These are phyloP conservation scores for Juncus effusus DNA, from an alignment of 176 grass and related monocot genomes.

Conservation along the genomic window DNA sequence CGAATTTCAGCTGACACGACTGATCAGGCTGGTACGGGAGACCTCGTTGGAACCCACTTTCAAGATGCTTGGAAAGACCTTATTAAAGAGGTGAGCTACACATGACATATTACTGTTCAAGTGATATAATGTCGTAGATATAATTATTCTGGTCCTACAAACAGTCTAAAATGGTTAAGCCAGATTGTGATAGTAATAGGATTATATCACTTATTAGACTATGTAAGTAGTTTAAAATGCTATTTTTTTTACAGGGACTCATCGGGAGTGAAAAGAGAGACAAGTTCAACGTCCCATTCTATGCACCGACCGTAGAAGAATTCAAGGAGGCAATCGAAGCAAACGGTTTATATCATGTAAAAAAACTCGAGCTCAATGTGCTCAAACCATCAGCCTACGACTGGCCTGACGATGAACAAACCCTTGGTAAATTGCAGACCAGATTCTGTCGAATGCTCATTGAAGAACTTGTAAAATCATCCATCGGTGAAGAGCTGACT, in stretches of 20 bases:
- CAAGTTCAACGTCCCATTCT: constrained; percentile 33
- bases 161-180: not conserved
- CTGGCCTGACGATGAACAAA: constrained; percentile 6
- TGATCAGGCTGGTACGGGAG: constrained; percentile 3
- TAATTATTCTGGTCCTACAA: not conserved
- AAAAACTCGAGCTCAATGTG: constrained; percentile 21
- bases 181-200: too few relatives aligned
- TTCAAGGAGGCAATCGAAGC: constrained; percentile 16
- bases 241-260: constrained; percentile 19
- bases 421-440: constrained; percentile 21
- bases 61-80: constrained; percentile 38
- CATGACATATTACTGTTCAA: not conserved
- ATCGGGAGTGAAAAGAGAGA: constrained; percentile 19
- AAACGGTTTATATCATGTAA: constrained; percentile 15
- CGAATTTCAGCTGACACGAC: not conserved
- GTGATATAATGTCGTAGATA: not conserved
- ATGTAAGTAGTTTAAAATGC: not conserved
- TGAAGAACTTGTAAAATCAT: constrained; percentile 11
- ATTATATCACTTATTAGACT: too few relatives aligned
- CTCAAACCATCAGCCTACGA: not conserved
- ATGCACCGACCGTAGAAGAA: constrained; percentile 27
- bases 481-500: constrained; percentile 19
- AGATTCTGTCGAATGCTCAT: constrained; percentile 22
- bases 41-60: constrained; percentile 10
- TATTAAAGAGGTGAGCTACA: constrained; percentile 25